phyloP scores from a whole-genome alignment of 2,329 filamentous ascomycete genomes.

The Fusarium sp. region DNA sequence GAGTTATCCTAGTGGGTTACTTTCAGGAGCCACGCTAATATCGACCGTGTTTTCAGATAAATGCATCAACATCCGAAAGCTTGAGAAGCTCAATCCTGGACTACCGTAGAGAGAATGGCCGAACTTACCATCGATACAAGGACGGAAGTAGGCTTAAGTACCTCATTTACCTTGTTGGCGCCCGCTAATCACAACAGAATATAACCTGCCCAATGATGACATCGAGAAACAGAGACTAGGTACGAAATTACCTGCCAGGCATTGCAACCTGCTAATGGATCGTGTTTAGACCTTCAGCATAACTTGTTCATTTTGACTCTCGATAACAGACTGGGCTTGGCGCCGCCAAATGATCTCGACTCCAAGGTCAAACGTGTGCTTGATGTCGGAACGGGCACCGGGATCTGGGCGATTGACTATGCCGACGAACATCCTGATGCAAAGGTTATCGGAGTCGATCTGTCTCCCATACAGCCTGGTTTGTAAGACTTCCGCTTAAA shows the following conservation, averaged over 20 bases:
- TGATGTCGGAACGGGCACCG: constrained; percentile 17
- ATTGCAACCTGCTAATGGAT: too few relatives aligned
- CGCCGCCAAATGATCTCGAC: constrained; percentile 5
- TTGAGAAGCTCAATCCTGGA: constrained; percentile 34
- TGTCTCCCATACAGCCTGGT: constrained; percentile 34
- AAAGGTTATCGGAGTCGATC: constrained; percentile 28
- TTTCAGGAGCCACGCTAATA: accelerated
- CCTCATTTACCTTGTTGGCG: accelerated
- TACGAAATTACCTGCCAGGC: neutral
- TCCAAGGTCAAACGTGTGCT: neutral
- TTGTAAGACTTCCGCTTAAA: constrained; percentile 2
- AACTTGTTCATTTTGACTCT: constrained; percentile 10
- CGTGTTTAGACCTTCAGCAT: constrained; percentile 8
- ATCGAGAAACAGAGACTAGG: constrained; percentile 14
- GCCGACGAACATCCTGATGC: constrained; percentile 23
- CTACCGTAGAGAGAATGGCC: constrained; percentile 33
- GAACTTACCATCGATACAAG: constrained; percentile 38
- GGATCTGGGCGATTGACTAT: constrained; percentile 28
- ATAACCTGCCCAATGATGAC: constrained; percentile 23
- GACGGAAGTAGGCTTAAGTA: constrained; percentile 24
- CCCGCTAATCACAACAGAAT: neutral
- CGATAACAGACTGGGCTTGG: constrained; percentile 7
- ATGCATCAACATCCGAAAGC: constrained; percentile 25
- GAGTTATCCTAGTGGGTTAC: accelerated
- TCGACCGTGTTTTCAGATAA: neutral